Base-by-base conservation (phyloP, 176 grass and related monocot species). In the Avena eriantha region DNA sequence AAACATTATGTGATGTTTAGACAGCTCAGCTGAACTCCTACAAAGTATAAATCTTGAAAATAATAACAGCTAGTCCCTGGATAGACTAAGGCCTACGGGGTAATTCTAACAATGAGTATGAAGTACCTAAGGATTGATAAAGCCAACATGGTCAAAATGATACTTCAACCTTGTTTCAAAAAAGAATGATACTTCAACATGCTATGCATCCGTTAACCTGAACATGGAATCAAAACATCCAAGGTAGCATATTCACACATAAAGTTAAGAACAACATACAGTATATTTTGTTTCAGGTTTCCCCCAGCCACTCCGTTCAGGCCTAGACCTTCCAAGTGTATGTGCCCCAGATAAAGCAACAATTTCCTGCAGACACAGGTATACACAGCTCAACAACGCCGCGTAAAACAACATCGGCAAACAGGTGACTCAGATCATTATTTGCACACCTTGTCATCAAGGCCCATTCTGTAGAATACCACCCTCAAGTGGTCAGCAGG, bases 261-360 rank as follows among this genome's bases (percentile, higher is more conserved):
- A 86, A 89, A 91, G 85, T 39, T 53, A 64, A 79, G 65, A 81
- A 84, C 34, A 86, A 79, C 92, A 83, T 97, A 99, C 92, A 6
- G 94, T 99, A 87, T 96, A 99, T 73, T 93, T 97, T 16, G 97
- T 96, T 88, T 96, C 97, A 84, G 97, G 90, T 87, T 99, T 99
- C 29, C 94, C 97, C 97, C 97, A 99, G 60, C 97, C 97, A 69
- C 97, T 99, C 31, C 97, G 89, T 26, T 99, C 97, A 70, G 92
- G 92, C 80, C 94, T 93, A 13, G 94, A 88, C 68, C 97, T 94
- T 78, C 97, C 97, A 71, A 99, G 90, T 84, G 97, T 97, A 94
- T 99, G 97, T 85, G 97, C 97, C 76, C 97, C 97, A 79, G 97
- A 96, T 15, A 99, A 75, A n/a, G 35, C 97, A 71, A 99, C 94